Conservation (phyloP, 306 rosid species). For the Mimosa bimucronata region DNA sequence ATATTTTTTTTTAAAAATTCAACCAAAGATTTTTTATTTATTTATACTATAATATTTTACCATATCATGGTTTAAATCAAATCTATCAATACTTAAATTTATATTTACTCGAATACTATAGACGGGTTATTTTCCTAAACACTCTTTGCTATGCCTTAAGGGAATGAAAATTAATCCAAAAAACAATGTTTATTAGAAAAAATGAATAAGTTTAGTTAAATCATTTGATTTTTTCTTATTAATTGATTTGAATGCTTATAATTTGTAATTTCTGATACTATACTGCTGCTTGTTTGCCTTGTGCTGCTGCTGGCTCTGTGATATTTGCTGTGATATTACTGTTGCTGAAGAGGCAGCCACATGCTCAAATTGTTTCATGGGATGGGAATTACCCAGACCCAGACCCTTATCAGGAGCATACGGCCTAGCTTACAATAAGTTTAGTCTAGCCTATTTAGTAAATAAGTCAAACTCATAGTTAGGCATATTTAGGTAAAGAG, state of each 20-base stretch:
- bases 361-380: neutral
- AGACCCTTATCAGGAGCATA: too few species aligned
- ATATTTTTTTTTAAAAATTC: too few species aligned
- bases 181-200: too few species aligned
- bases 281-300: slow-evolving; percentile 42
- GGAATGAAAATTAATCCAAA: too few species aligned
- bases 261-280: neutral
- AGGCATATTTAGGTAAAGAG: too few species aligned
- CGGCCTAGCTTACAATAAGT: too few species aligned
- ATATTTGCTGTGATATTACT: slow-evolving; percentile 38
- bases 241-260: neutral
- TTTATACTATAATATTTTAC: neutral
- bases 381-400: too few species aligned
- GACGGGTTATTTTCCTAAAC: neutral
- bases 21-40: too few species aligned
- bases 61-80: neutral
- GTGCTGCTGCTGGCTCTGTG: slow-evolving; percentile 52
- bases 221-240: neutral
- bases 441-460: too few species aligned
- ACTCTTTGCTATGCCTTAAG: neutral
- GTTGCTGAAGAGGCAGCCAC: neutral
- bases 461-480: too few species aligned
- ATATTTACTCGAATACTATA: too few species aligned
- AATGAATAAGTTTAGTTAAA: neutral
- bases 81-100: neutral